These are phyloP conservation scores for Mortierella antarctica DNA, from an alignment of 192 early-diverging fungal species.

Conservation along the genomic window DNA sequence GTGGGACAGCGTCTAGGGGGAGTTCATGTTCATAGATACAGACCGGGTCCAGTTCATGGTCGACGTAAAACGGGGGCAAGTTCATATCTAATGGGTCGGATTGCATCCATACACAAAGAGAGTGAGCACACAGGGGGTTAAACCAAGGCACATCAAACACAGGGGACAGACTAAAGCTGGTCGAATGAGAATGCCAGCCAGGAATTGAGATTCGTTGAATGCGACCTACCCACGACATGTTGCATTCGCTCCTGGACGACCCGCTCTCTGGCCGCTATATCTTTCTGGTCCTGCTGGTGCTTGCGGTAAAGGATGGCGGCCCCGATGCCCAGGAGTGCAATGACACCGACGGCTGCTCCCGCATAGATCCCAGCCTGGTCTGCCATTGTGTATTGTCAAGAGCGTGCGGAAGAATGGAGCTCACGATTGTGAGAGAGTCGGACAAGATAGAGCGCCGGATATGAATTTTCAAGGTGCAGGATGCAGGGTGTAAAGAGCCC, in stretches of 20 bases:
- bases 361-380: slow-evolving; percentile 13
- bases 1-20: slow-evolving; percentile 17
- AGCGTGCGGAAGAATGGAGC: background rate
- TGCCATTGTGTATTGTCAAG: background rate
- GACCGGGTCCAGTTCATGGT: slow-evolving; percentile 45
- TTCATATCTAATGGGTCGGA: slow-evolving; percentile 15
- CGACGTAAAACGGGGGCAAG: slow-evolving; percentile 31
- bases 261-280: background rate
- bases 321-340: slow-evolving; percentile 13
- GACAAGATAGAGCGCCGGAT: background rate
- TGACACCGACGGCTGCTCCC: slow-evolving; percentile 11
- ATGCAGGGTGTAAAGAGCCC: too few relatives aligned
- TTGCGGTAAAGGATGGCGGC: slow-evolving; percentile 18
- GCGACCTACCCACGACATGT: slow-evolving; percentile 28
- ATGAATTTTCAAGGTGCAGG: too few relatives aligned
- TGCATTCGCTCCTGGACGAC: slow-evolving; percentile 19
- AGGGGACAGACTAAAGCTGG: background rate
- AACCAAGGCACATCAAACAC: background rate
- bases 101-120: background rate
- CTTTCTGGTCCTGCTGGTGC: slow-evolving; percentile 13
- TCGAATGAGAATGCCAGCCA: background rate
- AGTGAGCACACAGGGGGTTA: background rate
- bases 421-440: background rate
- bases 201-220: background rate
- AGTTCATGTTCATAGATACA: slow-evolving; percentile 49